phyloP scores from a whole-genome alignment of 2,329 filamentous ascomycete species.

The Aspergillus hortae region DNA sequence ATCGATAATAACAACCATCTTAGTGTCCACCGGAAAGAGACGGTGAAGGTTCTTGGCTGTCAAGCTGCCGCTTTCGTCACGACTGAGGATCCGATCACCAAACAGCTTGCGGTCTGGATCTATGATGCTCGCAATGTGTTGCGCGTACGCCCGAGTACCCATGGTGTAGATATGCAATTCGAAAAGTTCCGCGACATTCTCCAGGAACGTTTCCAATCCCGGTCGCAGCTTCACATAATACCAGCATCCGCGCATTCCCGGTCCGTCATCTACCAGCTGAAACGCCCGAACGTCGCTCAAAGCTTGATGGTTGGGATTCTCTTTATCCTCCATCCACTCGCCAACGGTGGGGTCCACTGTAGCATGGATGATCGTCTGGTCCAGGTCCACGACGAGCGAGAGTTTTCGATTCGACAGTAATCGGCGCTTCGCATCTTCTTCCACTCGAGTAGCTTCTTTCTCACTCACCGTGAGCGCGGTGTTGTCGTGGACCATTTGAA shows the following conservation, averaged over 20 bases:
- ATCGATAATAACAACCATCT: conserved; percentile 99
- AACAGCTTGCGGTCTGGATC: conserved; percentile 88
- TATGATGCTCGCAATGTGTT: conserved; percentile 86
- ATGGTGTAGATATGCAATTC: conserved; percentile 99
- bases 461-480: conserved; percentile 80
- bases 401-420: conserved; percentile 78
- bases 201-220: conserved; percentile 75
- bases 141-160: conserved; percentile 94
- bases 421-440: conserved; percentile 81
- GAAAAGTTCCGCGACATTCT: conserved; percentile 73
- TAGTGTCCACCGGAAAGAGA: conserved; percentile 91
- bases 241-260: conserved; percentile 72
- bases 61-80: conserved; percentile 94
- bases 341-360: conserved; percentile 94
- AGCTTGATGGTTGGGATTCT: conserved; percentile 85
- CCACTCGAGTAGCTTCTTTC: conserved; percentile 73
- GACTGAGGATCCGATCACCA: conserved; percentile 89
- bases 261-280: conserved; percentile 81
- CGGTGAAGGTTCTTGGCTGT: conserved; percentile 85
- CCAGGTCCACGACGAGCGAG: conserved; percentile 91
- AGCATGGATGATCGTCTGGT: conserved; percentile 97
- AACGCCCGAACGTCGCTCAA: conserved; percentile 87
- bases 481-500: conserved; percentile 94
- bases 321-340: conserved; percentile 87
- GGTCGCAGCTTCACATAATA: conserved; percentile 99